Evolutionary conservation across 495 filamentous ascomycete genomes (phyloP), one percentile per base, ranked within the genome.

Genomic region (Penicillium canariense): DNA sequence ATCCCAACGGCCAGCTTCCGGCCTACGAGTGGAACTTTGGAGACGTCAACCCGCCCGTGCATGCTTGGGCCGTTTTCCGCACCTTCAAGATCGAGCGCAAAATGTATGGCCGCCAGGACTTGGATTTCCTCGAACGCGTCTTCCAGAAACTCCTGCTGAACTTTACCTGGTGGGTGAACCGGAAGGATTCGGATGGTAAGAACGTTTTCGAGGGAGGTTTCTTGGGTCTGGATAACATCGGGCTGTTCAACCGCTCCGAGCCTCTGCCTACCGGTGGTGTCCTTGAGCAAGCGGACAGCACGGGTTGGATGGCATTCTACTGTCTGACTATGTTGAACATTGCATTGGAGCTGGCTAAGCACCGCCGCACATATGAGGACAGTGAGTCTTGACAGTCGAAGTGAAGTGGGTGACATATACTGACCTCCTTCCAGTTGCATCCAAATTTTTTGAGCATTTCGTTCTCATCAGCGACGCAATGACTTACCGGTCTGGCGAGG

Each of bases 81-180:
- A 88, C 87, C 2, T 97, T 97, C 81, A 97, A 97, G 73, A 97
- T 97, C 49, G 93, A 97, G 75, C 84, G 94, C 53, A 97, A 97
- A 72, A 81, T 97, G 75, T 97, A 97, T 63, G 93, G 93, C 22
- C 85, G 89, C 25, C 88, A 96, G 66, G 93, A 97, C 68, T 77
- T 96, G 23, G 93, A 97, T 70, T 97, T 96, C 72, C 79, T 97
- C 15, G 93, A 97, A 73, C 80, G 94, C 26, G 94, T 97, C 14
- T 97, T 97, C 75, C 93, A 97, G 62, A 97, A 97, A 71, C 68
- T 97, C 59, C 73, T 97, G 22, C 76, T 97, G 40, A 97, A 97
- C 74, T 97, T 97, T 71, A 97, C 94, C 11, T 97, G 94, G 93
- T 97, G 93, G 92, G 90, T 96, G 3, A 96, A 96, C 72, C 87